Base-by-base conservation (phyloP, 805 yeast genomes). In the Candida nanaspora region DNA sequence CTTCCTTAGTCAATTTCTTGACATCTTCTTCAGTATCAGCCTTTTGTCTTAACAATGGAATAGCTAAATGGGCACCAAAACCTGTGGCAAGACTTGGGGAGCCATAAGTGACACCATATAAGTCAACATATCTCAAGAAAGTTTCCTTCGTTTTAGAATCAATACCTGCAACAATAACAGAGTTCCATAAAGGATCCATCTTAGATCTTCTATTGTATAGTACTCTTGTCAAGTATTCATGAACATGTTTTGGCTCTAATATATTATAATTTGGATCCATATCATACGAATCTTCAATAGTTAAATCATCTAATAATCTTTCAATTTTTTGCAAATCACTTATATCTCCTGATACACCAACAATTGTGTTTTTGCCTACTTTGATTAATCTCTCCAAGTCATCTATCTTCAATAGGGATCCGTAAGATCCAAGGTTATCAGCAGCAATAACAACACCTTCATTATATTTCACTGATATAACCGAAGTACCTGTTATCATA, bases 101-200 rank as follows among this genome's bases (percentile, higher is more conserved):
- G 3, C 86, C 73, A 62, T 86, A 93, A 2, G 95, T 76, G 22
- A 88, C 96, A 38, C 99, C 99, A 45, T 89, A 73, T 45, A 93
- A 69, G 61, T 93, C 96, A 35, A 88, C 95, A 57, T 86, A 89
- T 50, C 82, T 80, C 56, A 93, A 70, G 53, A 84, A 85, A 35
- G 93, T 87, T 50, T 76, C 71, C 36, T 67, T 72, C 32, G 60
- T 53, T 42, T 79, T 79, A 47, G 75, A 78, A 57, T 84, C 83
- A 51, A 83, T 71, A 9, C 99, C 99, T 13, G 88, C 96, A 39
- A 93, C 97, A 42, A 93, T 70, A 30, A 85, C 66, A 1, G 98
- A 83, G 63, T 93, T 93, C 98, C 98, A 93, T 48, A 88, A 71
- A 20, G 99, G 99, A 60, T 93, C 79, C 91, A 93, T 82, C 63